Evolutionary conservation across 2,329 filamentous ascomycete genomes (phyloP).

Genomic region (Coniochaeta sp.): DNA sequence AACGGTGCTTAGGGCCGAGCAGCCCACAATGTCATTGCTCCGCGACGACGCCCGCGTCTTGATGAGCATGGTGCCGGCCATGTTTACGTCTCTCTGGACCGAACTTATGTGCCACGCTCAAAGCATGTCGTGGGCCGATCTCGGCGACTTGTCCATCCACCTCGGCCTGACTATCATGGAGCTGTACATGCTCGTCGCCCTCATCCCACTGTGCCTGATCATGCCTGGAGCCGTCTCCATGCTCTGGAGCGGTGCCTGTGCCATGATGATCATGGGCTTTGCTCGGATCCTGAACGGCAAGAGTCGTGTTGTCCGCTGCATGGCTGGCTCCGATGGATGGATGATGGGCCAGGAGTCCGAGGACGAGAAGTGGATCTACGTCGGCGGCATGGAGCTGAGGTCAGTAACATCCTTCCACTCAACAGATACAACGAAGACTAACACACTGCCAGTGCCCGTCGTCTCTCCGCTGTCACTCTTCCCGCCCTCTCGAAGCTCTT

Average conservation of each 20-base stretch:
- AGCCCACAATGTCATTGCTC: conserved; percentile 14
- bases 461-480: conserved; percentile 21
- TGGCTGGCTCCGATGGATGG: conserved; percentile 16
- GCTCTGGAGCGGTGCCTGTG: conserved; percentile 17
- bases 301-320: conserved; percentile 14
- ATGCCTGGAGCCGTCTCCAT: conserved; percentile 23
- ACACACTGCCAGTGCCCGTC: conserved; percentile 16
- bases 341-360: conserved; percentile 19
- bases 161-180: conserved; percentile 17
- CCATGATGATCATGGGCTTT: conserved; percentile 15
- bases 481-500: conserved; percentile 28
- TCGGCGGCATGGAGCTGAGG: conserved; percentile 26
- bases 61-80: conserved; percentile 13
- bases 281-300: conserved; percentile 22
- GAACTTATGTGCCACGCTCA: conserved; percentile 10
- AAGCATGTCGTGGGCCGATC: conserved; percentile 14
- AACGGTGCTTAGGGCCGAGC: conserved; percentile 21
- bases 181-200: conserved; percentile 17
- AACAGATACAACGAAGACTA: background rate
- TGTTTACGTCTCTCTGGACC: conserved; percentile 12
- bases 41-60: conserved; percentile 16
- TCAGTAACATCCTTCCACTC: conserved; percentile 6
- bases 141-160: conserved; percentile 17
- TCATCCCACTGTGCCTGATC: conserved; percentile 19
- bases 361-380: conserved; percentile 27